Percentiles rank a stretch among this genome's conserved stretches.
Evolutionary conservation across 306 rosid species (phyloP).

Genomic region (Senna tora): DNA sequence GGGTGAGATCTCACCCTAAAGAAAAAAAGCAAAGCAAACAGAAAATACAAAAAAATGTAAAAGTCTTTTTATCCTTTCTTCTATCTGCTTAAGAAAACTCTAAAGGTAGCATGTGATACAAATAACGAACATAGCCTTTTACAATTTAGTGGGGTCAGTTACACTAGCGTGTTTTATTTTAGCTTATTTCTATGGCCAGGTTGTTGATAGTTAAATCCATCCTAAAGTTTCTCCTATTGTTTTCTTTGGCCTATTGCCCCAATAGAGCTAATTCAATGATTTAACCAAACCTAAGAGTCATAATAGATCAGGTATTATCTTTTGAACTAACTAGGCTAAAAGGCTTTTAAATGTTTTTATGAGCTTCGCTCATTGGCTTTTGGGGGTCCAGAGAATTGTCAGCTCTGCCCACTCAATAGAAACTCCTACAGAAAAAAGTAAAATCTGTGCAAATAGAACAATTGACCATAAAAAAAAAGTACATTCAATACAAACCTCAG

Average conservation of each 20-base stretch:
- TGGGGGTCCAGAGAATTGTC: background rate
- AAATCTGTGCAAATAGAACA: background rate
- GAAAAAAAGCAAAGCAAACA: background rate
- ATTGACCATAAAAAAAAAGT: slow-evolving; percentile 4
- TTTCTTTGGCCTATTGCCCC: slow-evolving; percentile 9
- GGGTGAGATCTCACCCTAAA: background rate
- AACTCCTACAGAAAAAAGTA: background rate
- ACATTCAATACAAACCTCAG: slow-evolving; percentile 47
- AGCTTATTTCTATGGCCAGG: no score
- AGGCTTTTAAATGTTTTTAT: background rate
- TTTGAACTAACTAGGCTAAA: background rate
- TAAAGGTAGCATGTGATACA: background rate
- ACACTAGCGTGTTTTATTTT: no score
- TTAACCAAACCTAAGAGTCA: slow-evolving; percentile 5
- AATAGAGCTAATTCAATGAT: background rate
- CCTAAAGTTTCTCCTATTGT: no score
- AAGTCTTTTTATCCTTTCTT: background rate
- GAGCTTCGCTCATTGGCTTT: background rate
- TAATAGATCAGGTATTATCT: background rate
- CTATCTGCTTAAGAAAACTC: background rate
- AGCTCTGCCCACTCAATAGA: background rate
- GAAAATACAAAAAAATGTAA: background rate
- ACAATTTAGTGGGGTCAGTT: no score
- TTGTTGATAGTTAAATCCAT: no score
- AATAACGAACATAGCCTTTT: no score